These are phyloP conservation scores for Amylostereum chailletii DNA, from an alignment of 1,284 basidiomycete genomes.

Conservation along the genomic window DNA sequence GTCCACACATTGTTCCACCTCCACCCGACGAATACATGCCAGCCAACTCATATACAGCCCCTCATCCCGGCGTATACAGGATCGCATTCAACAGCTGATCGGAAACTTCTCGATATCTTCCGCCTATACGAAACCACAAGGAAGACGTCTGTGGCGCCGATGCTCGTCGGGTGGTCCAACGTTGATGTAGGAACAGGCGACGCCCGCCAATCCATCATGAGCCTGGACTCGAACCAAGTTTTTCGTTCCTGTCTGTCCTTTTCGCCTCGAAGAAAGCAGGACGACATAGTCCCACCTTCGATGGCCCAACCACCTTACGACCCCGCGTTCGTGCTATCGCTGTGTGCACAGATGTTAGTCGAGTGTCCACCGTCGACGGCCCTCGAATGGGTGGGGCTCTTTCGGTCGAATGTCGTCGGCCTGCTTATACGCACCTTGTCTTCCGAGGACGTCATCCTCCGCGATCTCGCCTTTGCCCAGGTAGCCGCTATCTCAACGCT, in stretches of 20 bases:
- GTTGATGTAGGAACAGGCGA: conserved; percentile 32
- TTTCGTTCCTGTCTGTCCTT: conserved; percentile 71
- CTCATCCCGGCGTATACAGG: conserved; percentile 70
- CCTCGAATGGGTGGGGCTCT: conserved; percentile 77
- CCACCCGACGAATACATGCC: conserved; percentile 75
- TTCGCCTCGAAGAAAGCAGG: conserved; percentile 48
- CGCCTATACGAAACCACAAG: conserved; percentile 69
- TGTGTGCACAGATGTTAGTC: conserved; percentile 57
- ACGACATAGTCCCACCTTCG: conserved; percentile 15
- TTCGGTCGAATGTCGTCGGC: conserved; percentile 74
- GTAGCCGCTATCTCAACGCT: conserved; percentile 43
- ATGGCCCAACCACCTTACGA: conserved; percentile 59
- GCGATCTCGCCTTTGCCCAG: conserved; percentile 48
- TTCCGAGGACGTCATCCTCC: conserved; percentile 51
- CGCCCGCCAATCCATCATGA: conserved; percentile 58
- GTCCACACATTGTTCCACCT: conserved; percentile 63
- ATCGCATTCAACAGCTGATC: conserved; percentile 56
- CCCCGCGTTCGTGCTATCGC: conserved; percentile 67
- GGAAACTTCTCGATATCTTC: conserved; percentile 65
- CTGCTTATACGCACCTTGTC: conserved; percentile 71
- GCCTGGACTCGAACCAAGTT: conserved; percentile 61
- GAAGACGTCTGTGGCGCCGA: conserved; percentile 52
- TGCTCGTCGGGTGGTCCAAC: conserved; percentile 58
- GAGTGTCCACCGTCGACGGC: conserved; percentile 51
- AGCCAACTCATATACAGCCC: conserved; percentile 73